phyloP scores from a whole-genome alignment of 257 asterid genomes.

The Cruciata laevipes region DNA sequence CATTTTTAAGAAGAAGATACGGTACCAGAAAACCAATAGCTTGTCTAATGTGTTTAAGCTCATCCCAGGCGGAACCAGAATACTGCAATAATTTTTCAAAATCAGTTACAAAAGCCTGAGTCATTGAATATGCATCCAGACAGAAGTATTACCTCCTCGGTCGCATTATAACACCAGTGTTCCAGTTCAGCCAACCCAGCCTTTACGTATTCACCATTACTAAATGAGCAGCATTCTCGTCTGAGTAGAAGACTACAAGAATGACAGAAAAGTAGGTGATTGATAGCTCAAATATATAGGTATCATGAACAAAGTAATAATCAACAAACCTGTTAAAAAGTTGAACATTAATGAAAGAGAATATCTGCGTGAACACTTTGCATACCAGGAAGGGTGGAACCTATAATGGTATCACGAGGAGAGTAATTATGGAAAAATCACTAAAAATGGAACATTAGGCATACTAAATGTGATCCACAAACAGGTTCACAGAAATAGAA shows the following conservation, averaged over 20 bases:
- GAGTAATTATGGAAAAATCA: not conserved
- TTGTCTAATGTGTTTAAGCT: constrained; percentile 97
- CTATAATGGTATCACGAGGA: constrained; percentile 32
- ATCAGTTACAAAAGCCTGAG: constrained; percentile 18
- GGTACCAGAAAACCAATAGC: constrained; percentile 98
- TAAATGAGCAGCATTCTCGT: constrained; percentile 98
- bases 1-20: constrained; percentile 13
- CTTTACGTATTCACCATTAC: constrained; percentile 97
- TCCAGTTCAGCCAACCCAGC: constrained; percentile 98
- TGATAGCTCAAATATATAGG: constrained; percentile 1
- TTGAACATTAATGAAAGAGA: constrained; percentile 95
- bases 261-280: constrained; percentile 6
- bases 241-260: constrained; percentile 74
- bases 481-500: not conserved
- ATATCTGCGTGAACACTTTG: constrained; percentile 85
- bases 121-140: not conserved
- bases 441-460: not conserved
- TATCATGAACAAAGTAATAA: constrained; percentile 9
- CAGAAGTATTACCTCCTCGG: constrained; percentile 66
- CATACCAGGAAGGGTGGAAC: constrained; percentile 96
- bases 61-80: constrained; percentile 98
- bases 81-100: constrained; percentile 49
- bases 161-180: constrained; percentile 99
- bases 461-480: not conserved
- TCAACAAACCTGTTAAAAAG: constrained; percentile 78